Evolutionary conservation across 768 basidiomycete genomes (phyloP), one percentile per base, ranked within the genome.

Genomic region (Tylopilus balloui): DNA sequence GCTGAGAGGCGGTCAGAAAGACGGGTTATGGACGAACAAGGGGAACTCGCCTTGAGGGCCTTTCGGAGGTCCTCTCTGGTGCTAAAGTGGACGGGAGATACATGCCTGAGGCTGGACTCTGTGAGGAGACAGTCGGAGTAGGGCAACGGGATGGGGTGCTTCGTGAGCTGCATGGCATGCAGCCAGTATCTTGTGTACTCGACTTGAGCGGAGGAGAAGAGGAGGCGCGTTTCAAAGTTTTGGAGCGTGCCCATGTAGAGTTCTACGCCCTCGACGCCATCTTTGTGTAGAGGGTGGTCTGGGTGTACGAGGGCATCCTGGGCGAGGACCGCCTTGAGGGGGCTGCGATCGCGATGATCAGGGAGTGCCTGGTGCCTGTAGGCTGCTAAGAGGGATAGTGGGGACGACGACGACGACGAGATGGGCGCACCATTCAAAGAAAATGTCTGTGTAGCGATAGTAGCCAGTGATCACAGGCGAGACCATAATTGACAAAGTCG

Each of bases 111-210:
- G 43, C 80, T 76, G 6, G 76, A 74, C 24, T 71, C 71, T 1
- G 78, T 80, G 54, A 92, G 70, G 36, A 93, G 78, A 56, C 83
- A 89, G 50, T 89, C 82, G 4, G 84, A 85, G 57, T 86, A 83
- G 1, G 91, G 90, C 21, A 93, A 69, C 15, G 88, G 83, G 35
- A 92, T 77, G 37, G 75, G 72, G 15, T 73, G 64, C 48, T 78
- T 71, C 0, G 87, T 88, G 55, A 90, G 71, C 49, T 75, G 70
- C 77, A 84, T 83, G 1, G 83, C 80, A 60, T 88, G 79, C 44
- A 92, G 75, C 84, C 86, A 93, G 65, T 92, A 91, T 44, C 88
- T 75, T 17, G 87, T 66, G 66, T 91, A 93, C 64, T 93, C 89
- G 54, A 92, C 78, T 68, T 93, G 90, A 6, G 81, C 81, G 14